Conservation (phyloP, 2,329 filamentous ascomycete genomes). For the Xylaria sp. region DNA sequence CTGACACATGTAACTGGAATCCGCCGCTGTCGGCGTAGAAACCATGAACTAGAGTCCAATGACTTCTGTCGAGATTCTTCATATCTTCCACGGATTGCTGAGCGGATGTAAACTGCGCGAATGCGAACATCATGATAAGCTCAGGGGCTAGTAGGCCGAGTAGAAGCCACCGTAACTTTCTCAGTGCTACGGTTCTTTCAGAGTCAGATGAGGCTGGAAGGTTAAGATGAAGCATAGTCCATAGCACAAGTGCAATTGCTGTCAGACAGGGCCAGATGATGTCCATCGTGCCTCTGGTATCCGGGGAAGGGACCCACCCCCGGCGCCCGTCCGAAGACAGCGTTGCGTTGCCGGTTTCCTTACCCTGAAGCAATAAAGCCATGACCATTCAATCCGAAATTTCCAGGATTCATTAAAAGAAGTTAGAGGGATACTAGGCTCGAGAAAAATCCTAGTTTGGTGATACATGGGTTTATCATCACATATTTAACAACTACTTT, state of each 20-base stretch:
- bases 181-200: not conserved
- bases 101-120: slow-evolving; percentile 24
- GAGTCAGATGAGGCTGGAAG: slow-evolving; percentile 18
- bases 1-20: slow-evolving; percentile 13
- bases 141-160: slow-evolving; percentile 26
- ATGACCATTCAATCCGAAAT: not conserved
- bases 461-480: not conserved
- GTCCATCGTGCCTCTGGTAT: slow-evolving; percentile 30
- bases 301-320: slow-evolving; percentile 22
- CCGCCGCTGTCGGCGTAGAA: slow-evolving; percentile 34
- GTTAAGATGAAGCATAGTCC: slow-evolving; percentile 29
- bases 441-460: not conserved
- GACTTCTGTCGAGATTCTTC: not conserved
- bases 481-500: not conserved
- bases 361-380: slow-evolving; percentile 1
- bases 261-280: slow-evolving; percentile 30
- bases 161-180: slow-evolving; percentile 27
- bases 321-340: not conserved
- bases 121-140: slow-evolving; percentile 27
- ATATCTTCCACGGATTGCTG: slow-evolving; percentile 28
- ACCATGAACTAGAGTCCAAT: slow-evolving; percentile 27
- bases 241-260: slow-evolving; percentile 20
- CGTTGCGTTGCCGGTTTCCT: not conserved
- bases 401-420: not conserved
- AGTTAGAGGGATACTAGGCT: not conserved